These are phyloP conservation scores for Sporothrix mexicana DNA, from an alignment of 2,329 filamentous ascomycete species.

Conservation along the genomic window DNA sequence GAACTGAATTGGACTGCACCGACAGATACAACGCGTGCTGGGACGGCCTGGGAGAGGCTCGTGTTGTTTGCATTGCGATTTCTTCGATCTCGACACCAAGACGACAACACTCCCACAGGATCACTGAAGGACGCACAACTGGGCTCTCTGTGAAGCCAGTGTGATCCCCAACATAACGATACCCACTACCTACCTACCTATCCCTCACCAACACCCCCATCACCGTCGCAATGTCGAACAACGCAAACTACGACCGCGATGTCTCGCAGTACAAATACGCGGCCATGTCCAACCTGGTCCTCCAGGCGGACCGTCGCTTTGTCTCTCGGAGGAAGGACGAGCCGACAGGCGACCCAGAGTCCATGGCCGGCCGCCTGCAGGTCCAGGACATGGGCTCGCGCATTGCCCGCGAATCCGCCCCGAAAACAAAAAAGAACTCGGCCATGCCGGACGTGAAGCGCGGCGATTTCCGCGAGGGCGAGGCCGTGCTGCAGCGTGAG, in stretches of 20 bases:
- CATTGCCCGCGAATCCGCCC: slow-evolving; percentile 77
- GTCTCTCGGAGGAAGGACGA: slow-evolving; percentile 92
- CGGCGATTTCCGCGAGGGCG: slow-evolving; percentile 77
- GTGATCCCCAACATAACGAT: slow-evolving; percentile 1
- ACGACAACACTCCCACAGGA: background rate
- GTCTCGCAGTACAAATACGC: slow-evolving; percentile 98
- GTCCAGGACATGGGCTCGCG: slow-evolving; percentile 94
- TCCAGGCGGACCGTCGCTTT: slow-evolving; percentile 98
- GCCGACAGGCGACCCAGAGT: slow-evolving; percentile 95
- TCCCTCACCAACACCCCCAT: slow-evolving; percentile 22
- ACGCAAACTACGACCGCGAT: slow-evolving; percentile 70
- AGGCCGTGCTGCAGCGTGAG: slow-evolving; percentile 81
- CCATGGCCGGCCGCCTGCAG: slow-evolving; percentile 89
- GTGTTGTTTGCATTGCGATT: slow-evolving; percentile 16
- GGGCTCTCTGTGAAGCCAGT: background rate
- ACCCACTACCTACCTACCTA: background rate
- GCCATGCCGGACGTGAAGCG: slow-evolving; percentile 74
- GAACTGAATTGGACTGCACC: slow-evolving; percentile 11
- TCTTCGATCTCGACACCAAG: background rate
- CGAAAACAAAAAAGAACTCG: slow-evolving; percentile 77
- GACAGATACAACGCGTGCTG: slow-evolving; percentile 15
- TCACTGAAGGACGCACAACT: too few species aligned
- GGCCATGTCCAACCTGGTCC: slow-evolving; percentile 99
- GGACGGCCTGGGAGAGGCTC: slow-evolving; percentile 28
- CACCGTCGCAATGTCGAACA: slow-evolving; percentile 64